Percentiles rank a stretch among this genome's conserved stretches.
Evolutionary conservation across 805 yeast species (phyloP).

Genomic region (Maudiozyma barnettii): DNA sequence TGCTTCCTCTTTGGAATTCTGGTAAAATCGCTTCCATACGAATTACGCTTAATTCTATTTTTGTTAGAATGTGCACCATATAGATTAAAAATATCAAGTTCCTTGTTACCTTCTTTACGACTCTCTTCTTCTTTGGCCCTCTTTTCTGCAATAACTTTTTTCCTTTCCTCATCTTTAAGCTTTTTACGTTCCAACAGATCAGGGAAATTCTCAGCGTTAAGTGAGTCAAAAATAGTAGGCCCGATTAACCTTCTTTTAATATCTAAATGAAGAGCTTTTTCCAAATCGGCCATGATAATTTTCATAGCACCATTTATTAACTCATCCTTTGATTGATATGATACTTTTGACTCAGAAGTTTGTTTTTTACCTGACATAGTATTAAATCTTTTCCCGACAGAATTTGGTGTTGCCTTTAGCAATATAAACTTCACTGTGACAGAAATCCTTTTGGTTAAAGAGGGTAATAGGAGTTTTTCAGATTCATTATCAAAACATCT

Average conservation of each 20-base stretch:
- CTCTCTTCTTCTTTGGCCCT: slow-evolving; percentile 15
- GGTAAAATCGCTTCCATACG: neutral
- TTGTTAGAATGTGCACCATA: slow-evolving; percentile 19
- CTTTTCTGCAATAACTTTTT: slow-evolving; percentile 5
- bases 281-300: slow-evolving; percentile 53
- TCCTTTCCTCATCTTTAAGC: slow-evolving; percentile 20
- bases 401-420: slow-evolving; percentile 6
- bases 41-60: slow-evolving; percentile 2
- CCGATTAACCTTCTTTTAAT: slow-evolving; percentile 65
- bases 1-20: slow-evolving; percentile 10
- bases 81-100: slow-evolving; percentile 30
- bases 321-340: slow-evolving; percentile 22
- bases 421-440: slow-evolving; percentile 19
- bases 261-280: slow-evolving; percentile 55
- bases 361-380: neutral
- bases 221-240: slow-evolving; percentile 51
- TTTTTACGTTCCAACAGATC: slow-evolving; percentile 32
- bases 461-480: slow-evolving; percentile 16
- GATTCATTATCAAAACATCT: slow-evolving; percentile 19
- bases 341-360: neutral
- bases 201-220: slow-evolving; percentile 53
- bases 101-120: slow-evolving; percentile 22
- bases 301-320: slow-evolving; percentile 51
- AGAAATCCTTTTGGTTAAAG: slow-evolving; percentile 16
- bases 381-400: neutral